Evolutionary conservation across 257 asterid species (phyloP), one percentile per base, ranked within the genome.

Genomic region (Prunella vulgaris): DNA sequence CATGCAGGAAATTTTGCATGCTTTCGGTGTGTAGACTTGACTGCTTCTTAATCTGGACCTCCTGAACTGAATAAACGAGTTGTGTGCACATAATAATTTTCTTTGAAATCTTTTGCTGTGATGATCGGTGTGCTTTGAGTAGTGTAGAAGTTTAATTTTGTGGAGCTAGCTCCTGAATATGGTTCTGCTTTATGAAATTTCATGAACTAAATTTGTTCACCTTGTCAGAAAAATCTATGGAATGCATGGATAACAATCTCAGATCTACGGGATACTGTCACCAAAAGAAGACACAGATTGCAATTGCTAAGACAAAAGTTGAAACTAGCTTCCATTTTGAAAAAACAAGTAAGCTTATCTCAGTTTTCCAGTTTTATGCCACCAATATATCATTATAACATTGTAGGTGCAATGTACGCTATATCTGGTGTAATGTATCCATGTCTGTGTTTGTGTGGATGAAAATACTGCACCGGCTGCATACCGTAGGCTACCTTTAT

Each of bases 181-280:
- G 14, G 6, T 66, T 28, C 58, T 37, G 32, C 78, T 20, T 28
- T 18, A 4, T 54, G 35, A 10, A 25, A 28, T 15, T 64, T 64
- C 42, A 51, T 57, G 30, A 71, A 30, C 60, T 38, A 51, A 42
- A 48, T 7, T 32, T 27, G 46, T 35, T 74, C 9, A 49, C 57
- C 73, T 49, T 73, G 57, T 76, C 90, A 93, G 98, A 90, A 83
- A 80, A 79, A 81, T 74, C 86, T 93, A 52, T 90, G 98, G 98
- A 88, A 88, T 51, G 97, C 97, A 7, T 88, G 96, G 97, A 93
- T 93, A 81, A 87, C 90, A 72, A 90, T 90, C 76, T 93, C 97
- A 57, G 92, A 90, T 78, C 80, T 90, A 35, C 90, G 98, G 15
- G 98, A 90, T 65, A 80, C 89, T 24, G 93, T 93, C 84, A 87